Evolutionary conservation across 371 early-diverging fungal genomes (phyloP).

Genomic region (Rhizoclosmatium hyalinum): DNA sequence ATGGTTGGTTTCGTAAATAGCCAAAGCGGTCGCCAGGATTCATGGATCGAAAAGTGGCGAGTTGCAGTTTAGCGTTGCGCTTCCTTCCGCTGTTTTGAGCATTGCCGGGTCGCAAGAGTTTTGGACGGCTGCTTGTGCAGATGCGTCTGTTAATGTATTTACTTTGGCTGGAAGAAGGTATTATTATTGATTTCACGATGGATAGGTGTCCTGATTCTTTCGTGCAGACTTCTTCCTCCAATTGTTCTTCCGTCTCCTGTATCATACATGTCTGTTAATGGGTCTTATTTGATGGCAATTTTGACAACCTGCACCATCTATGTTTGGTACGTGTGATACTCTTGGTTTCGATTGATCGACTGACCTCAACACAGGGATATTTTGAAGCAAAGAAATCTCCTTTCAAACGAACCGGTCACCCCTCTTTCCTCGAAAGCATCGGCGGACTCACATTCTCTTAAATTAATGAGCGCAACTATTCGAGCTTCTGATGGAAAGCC

Average conservation of each 20-base stretch:
- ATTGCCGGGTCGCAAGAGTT: constrained; percentile 68
- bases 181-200: background rate
- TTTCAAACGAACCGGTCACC: constrained; percentile 32
- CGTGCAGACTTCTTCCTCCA: constrained; percentile 65
- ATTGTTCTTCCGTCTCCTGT: constrained; percentile 72
- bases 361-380: constrained; percentile 40
- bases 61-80: constrained; percentile 68
- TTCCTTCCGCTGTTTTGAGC: constrained; percentile 64
- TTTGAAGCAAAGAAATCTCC: background rate
- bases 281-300: constrained; percentile 69
- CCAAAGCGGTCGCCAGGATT: constrained; percentile 25
- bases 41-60: constrained; percentile 25
- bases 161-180: constrained; percentile 75
- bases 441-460: background rate
- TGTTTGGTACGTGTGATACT: constrained; percentile 29
- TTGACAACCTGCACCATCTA: constrained; percentile 63
- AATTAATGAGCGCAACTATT: constrained; percentile 58
- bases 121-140: constrained; percentile 70
- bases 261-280: constrained; percentile 63
- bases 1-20: background rate
- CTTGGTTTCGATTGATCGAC: constrained; percentile 4
- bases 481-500: constrained; percentile 74
- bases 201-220: constrained; percentile 15
- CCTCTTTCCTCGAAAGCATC: constrained; percentile 8
- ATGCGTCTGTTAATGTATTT: constrained; percentile 74